Evolutionary conservation across 2,329 filamentous ascomycete species (phyloP), one percentile per base, ranked within the genome.

Genomic region (Bipolaris gigantea): DNA sequence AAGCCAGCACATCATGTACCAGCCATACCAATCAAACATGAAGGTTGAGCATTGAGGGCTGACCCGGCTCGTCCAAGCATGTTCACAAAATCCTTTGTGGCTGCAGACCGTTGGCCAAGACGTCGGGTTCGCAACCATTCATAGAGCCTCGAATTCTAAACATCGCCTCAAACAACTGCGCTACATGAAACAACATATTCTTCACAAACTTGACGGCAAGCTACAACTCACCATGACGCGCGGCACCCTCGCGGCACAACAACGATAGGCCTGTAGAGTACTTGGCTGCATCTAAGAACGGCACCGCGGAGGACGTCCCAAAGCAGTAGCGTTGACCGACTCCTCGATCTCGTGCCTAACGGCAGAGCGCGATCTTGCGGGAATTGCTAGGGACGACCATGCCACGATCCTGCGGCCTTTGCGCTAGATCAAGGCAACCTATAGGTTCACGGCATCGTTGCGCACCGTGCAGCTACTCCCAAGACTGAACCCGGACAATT

Each of bases 1-100:
- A 46, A 65, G 68, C n/a, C 72, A 67, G 45, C 64, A 75, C 54
- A 74, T 76, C 57, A 74, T 76, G 64, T 76, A 76, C 48, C 72
- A 56, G 36, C 46, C 50, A 4, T 53, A 73, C 45, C 67, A 67
- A 38, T 63, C 69, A 7, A 75, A 75, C 56, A 74, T 76, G 72
- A 76, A 76, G 62, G 70, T 70, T 21, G 74, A 76, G 61, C 71
- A 74, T 42, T 72, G 63, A 69, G 55, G 27, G 19, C 40, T 40
- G 44, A 46, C 38, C 35, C 40, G 40, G 42, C 45, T 55, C 50
- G 41, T 39, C 39, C 35, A 25, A 44, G 40, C 48, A 46, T 43
- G 53, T 52, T 52, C 42, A 38, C 42, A 39, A 39, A 46, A 52
- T 51, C 53, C 43, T 52, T 43, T 19, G 36, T 55, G 53, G 33